Base-by-base conservation (phyloP, 1,284 basidiomycete genomes). In the Neolentinus lepideus region DNA sequence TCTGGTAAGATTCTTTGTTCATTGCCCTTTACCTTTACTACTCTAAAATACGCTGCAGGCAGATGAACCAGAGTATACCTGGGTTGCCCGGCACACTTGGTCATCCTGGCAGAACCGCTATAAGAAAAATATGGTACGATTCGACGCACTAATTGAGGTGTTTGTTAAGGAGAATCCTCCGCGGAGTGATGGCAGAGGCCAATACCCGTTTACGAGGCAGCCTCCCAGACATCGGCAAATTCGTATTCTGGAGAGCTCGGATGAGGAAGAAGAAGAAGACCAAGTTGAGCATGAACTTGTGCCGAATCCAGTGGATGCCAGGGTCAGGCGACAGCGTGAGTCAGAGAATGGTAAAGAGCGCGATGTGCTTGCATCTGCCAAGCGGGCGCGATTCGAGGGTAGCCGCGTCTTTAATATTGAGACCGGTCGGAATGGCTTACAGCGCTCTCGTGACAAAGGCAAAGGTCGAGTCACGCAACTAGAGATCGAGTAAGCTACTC, bases 41-140 rank as follows among this genome's bases (percentile, higher is more conserved):
- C 6, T 46, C 16, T 46, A 16, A 46, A 46, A 10, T 19, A 6
- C 16, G 6, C n/a, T 25, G 12, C 22, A 50, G 47, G 10, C 14
- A 6, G 9, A 50, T 25, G 4, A n/a, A 3, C 22, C 6, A 8
- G 27, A 21, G 24, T 21, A 21, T 19, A 19, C 45, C 6, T 50
- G 47, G 12, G 65, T 65, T 63, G 64, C 62, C 66, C 61, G 57
- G 61, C 60, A 58, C 61, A 65, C 64, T 62, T 67, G 63, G 65
- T 59, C 51, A 60, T 64, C 64, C 62, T 66, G 50, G 59, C 56
- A 63, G 59, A 57, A 52, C 29, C 47, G 24, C 3, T 50, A 50
- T 22, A 50, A 26, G 4, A 50, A 24, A n/a, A 25, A 50, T 26
- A 25, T 8, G 22, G 47, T 25, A 21, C 14, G 47, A 21, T 26